Evolutionary conservation across 306 rosid genomes (phyloP), one percentile per base, ranked within the genome.

Genomic region (Cucumis melo): DNA sequence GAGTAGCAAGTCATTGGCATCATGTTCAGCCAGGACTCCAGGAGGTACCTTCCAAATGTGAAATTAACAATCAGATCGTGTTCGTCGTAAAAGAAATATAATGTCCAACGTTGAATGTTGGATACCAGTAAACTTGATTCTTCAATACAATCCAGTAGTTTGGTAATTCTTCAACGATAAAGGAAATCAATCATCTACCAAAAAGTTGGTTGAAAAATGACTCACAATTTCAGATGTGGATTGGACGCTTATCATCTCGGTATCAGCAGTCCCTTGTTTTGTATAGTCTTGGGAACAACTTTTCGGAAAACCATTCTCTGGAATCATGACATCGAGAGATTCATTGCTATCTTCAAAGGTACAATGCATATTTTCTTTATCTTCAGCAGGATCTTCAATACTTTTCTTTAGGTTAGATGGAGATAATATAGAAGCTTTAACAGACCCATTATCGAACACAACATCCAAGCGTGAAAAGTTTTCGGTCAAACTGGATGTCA

Each of bases 401-500:
- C 78, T 81, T 80, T 19, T n/a, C 23, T 75, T 86, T 36, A 55
- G 87, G 65, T 83, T 41, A 62, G 87, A 81, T 67, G 88, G 79
- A 80, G 88, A 80, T 58, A 72, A 59, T 55, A 75, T 36, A 80
- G 79, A 80, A 44, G 60, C 87, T 75, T 81, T 82, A 63, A 50
- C 81, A 76, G 75, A 73, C 76, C 62, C 90, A 75, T 84, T 96
- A 64, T 83, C 87, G 81, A 91, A 87, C 89, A 90, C 82, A 58
- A 89, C 96, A 77, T 93, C 97, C 81, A 93, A 85, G 80, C 91
- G 97, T 65, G 98, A 90, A 83, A 88, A 88, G 63, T 86, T 81
- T 79, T 75, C 83, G 41, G 87, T 77, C 88, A 91, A 85, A 24
- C 84, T 84, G 75, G 97, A 85, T 76, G 88, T 81, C 85, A 87